Base-by-base conservation (phyloP, 1,284 basidiomycete species). In the Schizopora paradoxa region DNA sequence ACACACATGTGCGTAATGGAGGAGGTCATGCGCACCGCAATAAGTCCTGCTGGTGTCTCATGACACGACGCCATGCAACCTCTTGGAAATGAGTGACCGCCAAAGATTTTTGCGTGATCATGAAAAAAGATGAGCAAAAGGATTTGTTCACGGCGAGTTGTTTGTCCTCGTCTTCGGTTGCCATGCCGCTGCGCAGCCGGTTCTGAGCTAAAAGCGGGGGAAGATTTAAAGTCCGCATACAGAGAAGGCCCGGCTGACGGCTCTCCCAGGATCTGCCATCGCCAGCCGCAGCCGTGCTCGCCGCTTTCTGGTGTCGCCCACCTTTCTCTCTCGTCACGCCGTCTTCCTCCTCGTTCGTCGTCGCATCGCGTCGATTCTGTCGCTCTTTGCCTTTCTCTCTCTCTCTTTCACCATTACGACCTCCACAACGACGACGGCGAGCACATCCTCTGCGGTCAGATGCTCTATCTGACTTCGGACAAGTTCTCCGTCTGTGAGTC, bases 381-480 rank as follows among this genome's bases (percentile, higher is more conserved):
- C 51, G 35, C 38, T 53, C 51, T 41, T 52, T 50, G 14, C 28
- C 32, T 40, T 32, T 32, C 34, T 16, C 32, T 10, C 21, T 47
- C 39, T 41, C 36, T 4, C n/a, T 38, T 36, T 29, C 36, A 11
- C 13, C 16, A 16, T 43, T 27, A 19, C 48, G 27, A 25, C 47
- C 14, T 33, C n/a, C 14, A 2, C 29, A 13, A 21, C 11, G 29
- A n/a, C 19, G 29, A 35, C 7, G 33, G 22, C 33, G 14, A 35
- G 18, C 33, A 14, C 41, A 29, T 37, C 26, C 13, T 23, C 39
- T n/a, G 25, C 21, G 35, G 33, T 47, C 51, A 47, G 54, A 81
- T 80, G 77, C 68, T 80, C 54, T 83, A 88, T 69, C 71, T 88
- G 51, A 88, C 86, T 39, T 79, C 84, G 51, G 85, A 87, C 72